phyloP scores from a whole-genome alignment of 1,284 basidiomycete genomes.

The Fomitopsis betulina region DNA sequence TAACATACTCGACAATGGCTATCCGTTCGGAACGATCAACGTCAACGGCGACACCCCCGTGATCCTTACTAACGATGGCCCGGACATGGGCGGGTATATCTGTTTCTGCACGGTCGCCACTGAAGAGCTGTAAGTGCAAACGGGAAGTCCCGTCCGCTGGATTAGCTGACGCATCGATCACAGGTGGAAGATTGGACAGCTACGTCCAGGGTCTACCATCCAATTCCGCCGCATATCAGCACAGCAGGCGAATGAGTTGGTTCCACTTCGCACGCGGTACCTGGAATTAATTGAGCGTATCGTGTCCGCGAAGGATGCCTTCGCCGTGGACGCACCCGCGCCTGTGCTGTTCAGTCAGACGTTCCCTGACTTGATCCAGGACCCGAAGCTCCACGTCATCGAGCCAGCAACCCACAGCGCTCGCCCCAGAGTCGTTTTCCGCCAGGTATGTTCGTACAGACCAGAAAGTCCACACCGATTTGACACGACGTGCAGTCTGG shows the following conservation, averaged over 20 bases:
- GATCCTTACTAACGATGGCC: conserved; percentile 58
- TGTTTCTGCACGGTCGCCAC: conserved; percentile 51
- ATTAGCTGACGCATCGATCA: background rate
- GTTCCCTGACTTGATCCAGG: conserved; percentile 11
- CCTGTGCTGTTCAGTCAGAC: background rate
- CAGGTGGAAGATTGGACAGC: conserved; percentile 64
- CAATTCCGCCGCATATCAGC: conserved; percentile 46
- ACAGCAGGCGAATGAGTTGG: conserved; percentile 23
- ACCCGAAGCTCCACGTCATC: conserved; percentile 33
- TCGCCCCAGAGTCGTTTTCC: conserved; percentile 34
- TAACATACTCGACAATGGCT: conserved; percentile 69
- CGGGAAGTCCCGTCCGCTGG: background rate
- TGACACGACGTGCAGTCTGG: conserved; percentile 36
- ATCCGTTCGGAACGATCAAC: conserved; percentile 56
- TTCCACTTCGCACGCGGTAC: conserved; percentile 1
- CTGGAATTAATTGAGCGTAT: conserved; percentile 3
- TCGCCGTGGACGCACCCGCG: background rate
- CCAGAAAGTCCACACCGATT: background rate
- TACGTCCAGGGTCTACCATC: conserved; percentile 47
- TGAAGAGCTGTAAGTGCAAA: conserved; percentile 41
- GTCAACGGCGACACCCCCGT: conserved; percentile 74
- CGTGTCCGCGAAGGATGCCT: background rate
- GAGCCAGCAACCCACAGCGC: conserved; percentile 10
- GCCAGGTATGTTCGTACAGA: conserved; percentile 32
- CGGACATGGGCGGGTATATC: conserved; percentile 62